Percentiles rank a stretch among this genome's conserved stretches.
phyloP scores from a whole-genome alignment of 2,329 filamentous ascomycete species.

The Talaromyces sp. region DNA sequence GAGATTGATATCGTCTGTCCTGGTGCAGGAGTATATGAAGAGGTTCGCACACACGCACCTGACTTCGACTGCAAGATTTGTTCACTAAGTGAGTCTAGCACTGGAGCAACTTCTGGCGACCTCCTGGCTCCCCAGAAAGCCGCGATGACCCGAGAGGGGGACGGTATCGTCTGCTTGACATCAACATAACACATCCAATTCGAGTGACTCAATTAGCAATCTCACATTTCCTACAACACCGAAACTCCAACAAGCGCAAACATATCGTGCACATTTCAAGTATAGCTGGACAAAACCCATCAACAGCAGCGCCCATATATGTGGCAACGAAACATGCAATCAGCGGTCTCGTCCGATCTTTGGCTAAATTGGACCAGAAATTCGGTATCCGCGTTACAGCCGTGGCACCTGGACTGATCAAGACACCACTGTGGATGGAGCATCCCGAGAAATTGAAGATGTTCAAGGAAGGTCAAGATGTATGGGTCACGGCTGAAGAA shows the following conservation, averaged over 20 bases:
- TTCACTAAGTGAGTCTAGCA: slow-evolving; percentile 26
- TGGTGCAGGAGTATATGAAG: slow-evolving; percentile 46
- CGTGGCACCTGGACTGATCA: slow-evolving; percentile 59
- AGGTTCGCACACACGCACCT: slow-evolving; percentile 27
- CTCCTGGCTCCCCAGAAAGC: slow-evolving; percentile 43
- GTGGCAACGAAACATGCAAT: slow-evolving; percentile 50
- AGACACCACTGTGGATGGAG: slow-evolving; percentile 61
- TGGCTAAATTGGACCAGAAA: slow-evolving; percentile 48
- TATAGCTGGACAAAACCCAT: slow-evolving; percentile 43
- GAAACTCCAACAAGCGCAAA: slow-evolving; percentile 32
- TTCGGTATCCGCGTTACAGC: slow-evolving; percentile 57
- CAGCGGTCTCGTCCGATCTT: slow-evolving; percentile 48
- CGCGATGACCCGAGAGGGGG: slow-evolving; percentile 39
- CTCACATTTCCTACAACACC: slow-evolving; percentile 43
- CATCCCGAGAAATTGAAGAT: slow-evolving; percentile 58
- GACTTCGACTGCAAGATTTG: background rate
- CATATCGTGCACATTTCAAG: slow-evolving; percentile 49
- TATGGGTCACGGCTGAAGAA: slow-evolving; percentile 60
- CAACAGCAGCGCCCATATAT: slow-evolving; percentile 45
- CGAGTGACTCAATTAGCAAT: slow-evolving; percentile 51
- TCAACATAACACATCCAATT: slow-evolving; percentile 53
- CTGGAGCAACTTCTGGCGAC: slow-evolving; percentile 51
- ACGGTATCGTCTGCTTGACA: slow-evolving; percentile 47
- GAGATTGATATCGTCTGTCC: slow-evolving; percentile 47
- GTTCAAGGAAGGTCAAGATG: slow-evolving; percentile 47